These are phyloP conservation scores for Candida broadrunensis DNA, from an alignment of 805 yeast genomes.

Conservation along the genomic window DNA sequence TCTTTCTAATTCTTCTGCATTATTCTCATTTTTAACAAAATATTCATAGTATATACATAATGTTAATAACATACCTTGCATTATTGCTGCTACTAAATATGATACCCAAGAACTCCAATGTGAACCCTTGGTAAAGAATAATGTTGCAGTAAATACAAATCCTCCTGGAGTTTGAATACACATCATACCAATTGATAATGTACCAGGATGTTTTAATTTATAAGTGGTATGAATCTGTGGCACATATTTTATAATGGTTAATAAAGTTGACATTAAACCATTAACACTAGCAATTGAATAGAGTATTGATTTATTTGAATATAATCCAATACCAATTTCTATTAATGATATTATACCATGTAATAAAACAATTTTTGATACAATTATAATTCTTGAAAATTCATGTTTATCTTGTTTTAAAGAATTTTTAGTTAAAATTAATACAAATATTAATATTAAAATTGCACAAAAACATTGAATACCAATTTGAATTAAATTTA, in stretches of 20 bases:
- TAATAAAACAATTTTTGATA: conserved; percentile 37
- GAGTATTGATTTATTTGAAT: conserved; percentile 18
- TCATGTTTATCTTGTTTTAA: conserved; percentile 45
- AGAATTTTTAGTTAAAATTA: conserved; percentile 44
- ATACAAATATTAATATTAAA: conserved; percentile 54
- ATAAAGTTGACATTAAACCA: conserved; percentile 62
- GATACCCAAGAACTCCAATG: conserved; percentile 89
- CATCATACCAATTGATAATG: conserved; percentile 79
- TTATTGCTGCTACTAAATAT: conserved; percentile 63
- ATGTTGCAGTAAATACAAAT: conserved; percentile 69
- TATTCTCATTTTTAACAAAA: conserved; percentile 18
- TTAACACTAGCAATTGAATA: conserved; percentile 50
- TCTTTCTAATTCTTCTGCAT: conserved; percentile 25
- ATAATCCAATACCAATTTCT: conserved; percentile 32
- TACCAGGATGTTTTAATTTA: conserved; percentile 70
- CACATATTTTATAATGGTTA: conserved; percentile 69
- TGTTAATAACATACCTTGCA: conserved; percentile 59
- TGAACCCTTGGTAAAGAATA: conserved; percentile 69
- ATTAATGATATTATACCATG: conserved; percentile 34
- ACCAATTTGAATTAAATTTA: conserved; percentile 66
- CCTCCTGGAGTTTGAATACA: conserved; percentile 89
- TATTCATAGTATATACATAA: conserved; percentile 58
- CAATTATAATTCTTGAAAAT: conserved; percentile 36
- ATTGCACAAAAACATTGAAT: conserved; percentile 60
- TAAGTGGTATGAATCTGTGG: conserved; percentile 79